Conservation (phyloP, 306 rosid species). For the Vigna trinervia region DNA sequence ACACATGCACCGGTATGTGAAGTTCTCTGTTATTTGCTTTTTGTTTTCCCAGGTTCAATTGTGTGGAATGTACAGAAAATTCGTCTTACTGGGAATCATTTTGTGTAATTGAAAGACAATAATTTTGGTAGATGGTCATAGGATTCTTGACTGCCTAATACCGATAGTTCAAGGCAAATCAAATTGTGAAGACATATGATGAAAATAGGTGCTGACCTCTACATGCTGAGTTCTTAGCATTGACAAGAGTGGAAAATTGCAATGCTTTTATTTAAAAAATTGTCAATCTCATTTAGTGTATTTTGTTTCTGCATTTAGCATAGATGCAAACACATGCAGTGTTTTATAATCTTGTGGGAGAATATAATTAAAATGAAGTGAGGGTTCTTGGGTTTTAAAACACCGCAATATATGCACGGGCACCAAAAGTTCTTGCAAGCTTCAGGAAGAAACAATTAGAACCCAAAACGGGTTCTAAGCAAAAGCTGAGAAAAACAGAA, state of each 20-base stretch:
- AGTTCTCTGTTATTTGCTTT: constrained; percentile 7
- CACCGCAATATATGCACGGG: neutral
- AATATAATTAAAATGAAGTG: neutral
- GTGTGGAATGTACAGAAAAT: constrained; percentile 17
- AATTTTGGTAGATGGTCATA: neutral
- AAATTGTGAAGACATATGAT: neutral
- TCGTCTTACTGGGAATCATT: constrained; percentile 22
- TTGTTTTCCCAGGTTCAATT: constrained; percentile 4
- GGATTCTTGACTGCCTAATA: constrained; percentile 1
- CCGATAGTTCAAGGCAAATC: neutral
- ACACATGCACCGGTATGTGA: constrained; percentile 96
- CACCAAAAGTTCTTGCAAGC: neutral
- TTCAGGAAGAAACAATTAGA: neutral
- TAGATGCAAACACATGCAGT: neutral
- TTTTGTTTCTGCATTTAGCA: neutral
- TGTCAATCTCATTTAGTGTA: neutral
- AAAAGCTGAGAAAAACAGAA: neutral
- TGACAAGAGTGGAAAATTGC: constrained; percentile 21
- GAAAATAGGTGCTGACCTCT: constrained; percentile 4
- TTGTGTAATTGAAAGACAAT: neutral
- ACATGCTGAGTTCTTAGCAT: constrained; percentile 1
- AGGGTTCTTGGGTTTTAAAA: neutral
- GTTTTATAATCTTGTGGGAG: neutral
- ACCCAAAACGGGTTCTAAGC: neutral
- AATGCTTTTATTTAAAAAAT: neutral